phyloP scores from a whole-genome alignment of 768 basidiomycete species.

The Tylopilus vinaceipallidus region DNA sequence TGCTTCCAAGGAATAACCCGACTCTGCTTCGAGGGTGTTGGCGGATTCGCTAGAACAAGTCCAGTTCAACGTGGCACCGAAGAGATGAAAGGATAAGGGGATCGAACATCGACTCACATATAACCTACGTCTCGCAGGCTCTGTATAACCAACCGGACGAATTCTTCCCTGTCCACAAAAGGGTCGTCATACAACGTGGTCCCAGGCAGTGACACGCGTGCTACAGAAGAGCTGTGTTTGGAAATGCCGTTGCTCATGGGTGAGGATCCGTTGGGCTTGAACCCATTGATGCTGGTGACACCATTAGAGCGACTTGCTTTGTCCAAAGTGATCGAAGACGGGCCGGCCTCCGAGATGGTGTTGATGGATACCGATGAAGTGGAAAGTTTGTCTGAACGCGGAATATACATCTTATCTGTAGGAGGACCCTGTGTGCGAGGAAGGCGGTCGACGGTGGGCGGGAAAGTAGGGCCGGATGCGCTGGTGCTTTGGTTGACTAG shows the following conservation, averaged over 20 bases:
- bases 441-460: slow-evolving; percentile 20
- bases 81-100: slow-evolving; percentile 8
- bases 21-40: slow-evolving; percentile 86
- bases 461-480: slow-evolving; percentile 33
- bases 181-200: slow-evolving; percentile 77
- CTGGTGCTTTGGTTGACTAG: slow-evolving; percentile 41
- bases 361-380: slow-evolving; percentile 45
- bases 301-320: slow-evolving; percentile 32
- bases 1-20: slow-evolving; percentile 84
- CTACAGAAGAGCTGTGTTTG: slow-evolving; percentile 49
- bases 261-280: slow-evolving; percentile 37
- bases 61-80: slow-evolving; percentile 9
- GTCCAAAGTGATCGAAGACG: slow-evolving; percentile 45
- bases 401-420: slow-evolving; percentile 48
- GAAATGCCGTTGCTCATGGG: slow-evolving; percentile 47
- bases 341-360: slow-evolving; percentile 46
- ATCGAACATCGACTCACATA: slow-evolving; percentile 41
- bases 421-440: slow-evolving; percentile 28
- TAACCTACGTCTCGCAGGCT: slow-evolving; percentile 87
- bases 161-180: slow-evolving; percentile 83
- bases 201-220: slow-evolving; percentile 68
- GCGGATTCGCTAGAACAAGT: slow-evolving; percentile 73
- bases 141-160: slow-evolving; percentile 85
- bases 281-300: slow-evolving; percentile 44
- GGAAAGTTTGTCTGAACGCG: slow-evolving; percentile 49